Percentiles rank a stretch among this genome's conserved stretches.
phyloP scores from a whole-genome alignment of 2,329 filamentous ascomycete species.

The Leptographium procerum region DNA sequence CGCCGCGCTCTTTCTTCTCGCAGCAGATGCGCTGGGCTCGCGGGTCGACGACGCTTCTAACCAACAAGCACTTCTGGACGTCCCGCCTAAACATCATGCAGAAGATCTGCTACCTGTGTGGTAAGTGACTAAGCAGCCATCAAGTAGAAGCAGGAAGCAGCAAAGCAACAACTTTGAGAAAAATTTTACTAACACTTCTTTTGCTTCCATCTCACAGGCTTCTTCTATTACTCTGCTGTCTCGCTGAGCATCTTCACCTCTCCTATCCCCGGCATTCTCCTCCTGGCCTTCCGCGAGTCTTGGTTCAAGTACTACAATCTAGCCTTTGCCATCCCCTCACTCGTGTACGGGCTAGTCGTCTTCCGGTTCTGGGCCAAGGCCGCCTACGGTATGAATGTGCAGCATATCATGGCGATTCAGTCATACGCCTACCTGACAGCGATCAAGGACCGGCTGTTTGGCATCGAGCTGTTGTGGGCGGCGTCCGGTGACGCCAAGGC shows the following conservation, averaged over 20 bases:
- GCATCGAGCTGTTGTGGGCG: constrained; percentile 5
- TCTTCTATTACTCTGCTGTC: constrained; percentile 6
- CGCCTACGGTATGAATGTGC: constrained; percentile 2
- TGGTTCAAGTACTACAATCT: constrained; percentile 8
- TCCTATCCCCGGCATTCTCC: constrained; percentile 4
- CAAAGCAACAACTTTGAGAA: not conserved
- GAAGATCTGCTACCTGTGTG: constrained; percentile 6
- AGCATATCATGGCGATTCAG: constrained; percentile 5
- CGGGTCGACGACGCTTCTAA: constrained; percentile 1
- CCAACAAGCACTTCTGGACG: constrained; percentile 5
- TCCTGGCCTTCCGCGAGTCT: not conserved
- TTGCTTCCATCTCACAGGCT: not conserved
- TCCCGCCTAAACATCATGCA: constrained; percentile 2
- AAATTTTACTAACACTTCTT: not conserved
- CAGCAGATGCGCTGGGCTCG: constrained; percentile 7
- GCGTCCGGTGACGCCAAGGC: constrained; percentile 5
- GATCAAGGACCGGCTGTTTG: constrained; percentile 5
- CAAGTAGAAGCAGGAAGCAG: too few relatives aligned
- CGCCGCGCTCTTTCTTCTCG: constrained; percentile 4
- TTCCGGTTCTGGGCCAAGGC: constrained; percentile 6
- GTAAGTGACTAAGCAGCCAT: not conserved
- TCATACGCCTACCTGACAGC: constrained; percentile 6
- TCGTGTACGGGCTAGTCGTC: constrained; percentile 2
- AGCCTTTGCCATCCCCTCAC: constrained; percentile 5
- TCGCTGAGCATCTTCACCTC: constrained; percentile 4